Percentiles rank a stretch among this genome's conserved stretches.
Conservation (phyloP, 2,329 filamentous ascomycete species). For the Aureobasidium vineae region DNA sequence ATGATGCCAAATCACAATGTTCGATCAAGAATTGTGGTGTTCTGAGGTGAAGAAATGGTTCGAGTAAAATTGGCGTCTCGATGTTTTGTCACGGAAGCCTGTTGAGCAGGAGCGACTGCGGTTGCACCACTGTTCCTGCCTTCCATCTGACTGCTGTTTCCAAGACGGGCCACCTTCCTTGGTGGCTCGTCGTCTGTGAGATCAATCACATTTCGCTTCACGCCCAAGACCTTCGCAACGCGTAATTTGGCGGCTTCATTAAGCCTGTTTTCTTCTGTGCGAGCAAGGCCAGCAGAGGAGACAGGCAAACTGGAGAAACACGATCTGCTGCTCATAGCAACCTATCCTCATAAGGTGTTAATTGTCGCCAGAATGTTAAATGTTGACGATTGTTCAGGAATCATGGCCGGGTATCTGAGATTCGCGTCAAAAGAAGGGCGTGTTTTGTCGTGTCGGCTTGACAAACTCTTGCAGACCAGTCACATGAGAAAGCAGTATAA, state of each 20-base stretch:
- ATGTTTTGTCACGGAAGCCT: no score
- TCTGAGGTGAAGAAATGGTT: no score
- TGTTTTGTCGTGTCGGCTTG: not conserved
- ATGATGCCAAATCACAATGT: no score
- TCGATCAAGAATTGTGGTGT: no score
- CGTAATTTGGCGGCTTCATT: constrained; percentile 3
- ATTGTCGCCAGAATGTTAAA: not conserved
- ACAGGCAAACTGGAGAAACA: not conserved
- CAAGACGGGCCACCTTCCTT: not conserved
- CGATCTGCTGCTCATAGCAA: not conserved
- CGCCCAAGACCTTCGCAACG: not conserved
- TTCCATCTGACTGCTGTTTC: not conserved
- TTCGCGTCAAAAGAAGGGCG: not conserved
- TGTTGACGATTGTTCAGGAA: not conserved
- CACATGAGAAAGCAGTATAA: no score
- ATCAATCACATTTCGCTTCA: not conserved
- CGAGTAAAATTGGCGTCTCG: no score
- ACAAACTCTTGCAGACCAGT: not conserved
- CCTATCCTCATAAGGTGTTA: not conserved
- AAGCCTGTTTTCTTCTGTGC: not conserved
- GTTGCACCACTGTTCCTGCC: not conserved
- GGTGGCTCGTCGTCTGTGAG: constrained; percentile 8
- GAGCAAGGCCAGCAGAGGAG: not conserved
- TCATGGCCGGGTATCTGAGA: not conserved
- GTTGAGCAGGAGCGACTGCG: not conserved